Evolutionary conservation across 2,329 filamentous ascomycete species (phyloP), one percentile per base, ranked within the genome.

Genomic region (Clonostachys sp.): DNA sequence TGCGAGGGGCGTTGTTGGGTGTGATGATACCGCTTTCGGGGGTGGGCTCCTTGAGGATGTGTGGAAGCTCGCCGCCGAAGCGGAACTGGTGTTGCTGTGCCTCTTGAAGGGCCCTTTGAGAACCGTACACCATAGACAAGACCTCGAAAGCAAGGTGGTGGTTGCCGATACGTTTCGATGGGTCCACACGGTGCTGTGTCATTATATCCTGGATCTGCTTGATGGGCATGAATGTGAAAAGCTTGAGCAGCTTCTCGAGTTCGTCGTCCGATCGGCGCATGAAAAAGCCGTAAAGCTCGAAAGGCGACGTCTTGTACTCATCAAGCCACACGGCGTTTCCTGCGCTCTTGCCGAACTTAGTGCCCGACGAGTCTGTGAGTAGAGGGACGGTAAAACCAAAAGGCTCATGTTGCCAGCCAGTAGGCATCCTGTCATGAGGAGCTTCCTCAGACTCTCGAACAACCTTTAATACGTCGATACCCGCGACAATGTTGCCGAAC

Each of bases 321-420:
- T 96, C 90, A 4, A 99, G 78, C 94, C 94, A 99, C 35, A 99
- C 70, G 3, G 92, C 91, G 63, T 97, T 97, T 24, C 91, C 92
- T 3, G 90, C 87, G 52, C 86, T 95, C 72, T 99, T 99, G 45
- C 94, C 94, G 57, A 97, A 91, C 66, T 99, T 99, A 61, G 82
- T 83, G 16, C 94, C 94, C 1, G 87, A 81, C 1, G 88, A 76
- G 45, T 92, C 91, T 0, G 91, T 96, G 36, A 99, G 73, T 2
- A 99, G 79, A 1, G 94, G 94, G 1, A 92, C 90, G 0, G 94
- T 97, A 55, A 99, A 86, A 8, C 94, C 94, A 51, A 92, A 80
- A 0, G 91, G 89, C 14, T 77, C 74, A 54, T 81, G 65, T 5
- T 72, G 59, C 55, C 71, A 67, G 34, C 64, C 68, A 2, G 60